These are phyloP conservation scores for Exophiala calicioides DNA, from an alignment of 2,329 filamentous ascomycete genomes.

Conservation along the genomic window DNA sequence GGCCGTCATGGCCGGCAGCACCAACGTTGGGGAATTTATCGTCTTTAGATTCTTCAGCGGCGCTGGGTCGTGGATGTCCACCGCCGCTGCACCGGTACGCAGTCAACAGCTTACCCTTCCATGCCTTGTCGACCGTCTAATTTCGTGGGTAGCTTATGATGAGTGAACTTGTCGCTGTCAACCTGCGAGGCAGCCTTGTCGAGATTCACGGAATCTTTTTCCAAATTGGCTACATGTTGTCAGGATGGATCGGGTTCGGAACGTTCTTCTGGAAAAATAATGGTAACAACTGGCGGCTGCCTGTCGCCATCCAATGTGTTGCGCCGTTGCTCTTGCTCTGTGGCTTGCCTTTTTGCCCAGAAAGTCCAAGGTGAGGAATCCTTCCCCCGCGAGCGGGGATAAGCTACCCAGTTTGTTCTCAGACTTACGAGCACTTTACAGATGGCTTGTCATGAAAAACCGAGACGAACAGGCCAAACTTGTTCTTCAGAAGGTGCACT, in stretches of 20 bases:
- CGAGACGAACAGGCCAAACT: conserved; percentile 26
- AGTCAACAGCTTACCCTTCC: not conserved
- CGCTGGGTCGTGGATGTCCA: conserved; percentile 1
- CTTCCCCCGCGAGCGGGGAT: no score
- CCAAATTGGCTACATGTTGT: conserved; percentile 7
- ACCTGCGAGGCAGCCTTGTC: conserved; percentile 13
- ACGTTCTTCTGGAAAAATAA: conserved; percentile 5
- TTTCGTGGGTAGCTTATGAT: conserved; percentile 16
- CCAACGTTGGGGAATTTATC: conserved; percentile 11
- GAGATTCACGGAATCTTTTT: conserved; percentile 5
- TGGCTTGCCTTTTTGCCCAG: conserved; percentile 28
- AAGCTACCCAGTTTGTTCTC: conserved; percentile 18
- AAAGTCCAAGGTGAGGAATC: conserved; percentile 3
- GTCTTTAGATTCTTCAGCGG: conserved; percentile 16
- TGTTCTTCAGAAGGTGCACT: conserved; percentile 24
- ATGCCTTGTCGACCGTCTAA: no score
- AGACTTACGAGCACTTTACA: not conserved
- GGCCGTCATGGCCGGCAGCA: conserved; percentile 15
- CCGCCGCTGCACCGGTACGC: conserved; percentile 12
- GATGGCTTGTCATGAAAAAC: conserved; percentile 30
- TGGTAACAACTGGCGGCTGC: conserved; percentile 6
- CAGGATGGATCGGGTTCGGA: conserved; percentile 11
- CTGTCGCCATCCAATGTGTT: conserved; percentile 5
- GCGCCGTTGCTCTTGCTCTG: conserved; percentile 20
- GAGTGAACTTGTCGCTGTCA: conserved; percentile 13